A percentile compares a stretch with the other conserved stretches of the same genome.
These are phyloP conservation scores for Vitis rotundifolia DNA, from an alignment of 164 flowering plant genomes.

Conservation along the genomic window DNA sequence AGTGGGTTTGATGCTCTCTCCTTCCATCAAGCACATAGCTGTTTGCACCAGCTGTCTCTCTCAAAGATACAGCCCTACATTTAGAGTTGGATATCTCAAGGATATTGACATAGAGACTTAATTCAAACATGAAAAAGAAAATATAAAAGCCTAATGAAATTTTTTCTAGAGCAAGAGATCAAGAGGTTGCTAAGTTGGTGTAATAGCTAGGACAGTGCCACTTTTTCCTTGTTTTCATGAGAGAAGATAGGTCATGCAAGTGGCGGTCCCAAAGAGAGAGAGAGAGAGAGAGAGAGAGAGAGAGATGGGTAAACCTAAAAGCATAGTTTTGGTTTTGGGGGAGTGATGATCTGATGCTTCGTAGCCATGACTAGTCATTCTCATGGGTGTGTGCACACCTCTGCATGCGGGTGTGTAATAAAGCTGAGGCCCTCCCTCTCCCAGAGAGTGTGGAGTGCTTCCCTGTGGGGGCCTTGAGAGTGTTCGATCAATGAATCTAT, in stretches of 20 bases:
- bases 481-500: no score
- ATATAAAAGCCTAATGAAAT: no score
- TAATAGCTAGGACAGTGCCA: no score
- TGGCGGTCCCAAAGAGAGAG: constrained; percentile 10
- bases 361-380: not conserved
- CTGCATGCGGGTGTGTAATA: no score
- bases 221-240: no score
- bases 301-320: not conserved
- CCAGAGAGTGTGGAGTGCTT: no score
- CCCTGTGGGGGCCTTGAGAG: no score
- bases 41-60: not conserved
- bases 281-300: not conserved
- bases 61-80: not conserved
- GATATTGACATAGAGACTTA: not conserved
- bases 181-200: no score
- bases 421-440: no score
- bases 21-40: not conserved
- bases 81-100: not conserved
- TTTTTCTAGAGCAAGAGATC: no score
- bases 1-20: not conserved
- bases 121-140: no score
- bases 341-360: not conserved
- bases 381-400: not conserved
- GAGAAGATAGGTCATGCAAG: not conserved
- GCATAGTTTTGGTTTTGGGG: no score